A percentile compares a stretch with the other conserved stretches of the same genome.
phyloP scores from a whole-genome alignment of 2,329 filamentous ascomycete species.

The Alternaria rosae region DNA sequence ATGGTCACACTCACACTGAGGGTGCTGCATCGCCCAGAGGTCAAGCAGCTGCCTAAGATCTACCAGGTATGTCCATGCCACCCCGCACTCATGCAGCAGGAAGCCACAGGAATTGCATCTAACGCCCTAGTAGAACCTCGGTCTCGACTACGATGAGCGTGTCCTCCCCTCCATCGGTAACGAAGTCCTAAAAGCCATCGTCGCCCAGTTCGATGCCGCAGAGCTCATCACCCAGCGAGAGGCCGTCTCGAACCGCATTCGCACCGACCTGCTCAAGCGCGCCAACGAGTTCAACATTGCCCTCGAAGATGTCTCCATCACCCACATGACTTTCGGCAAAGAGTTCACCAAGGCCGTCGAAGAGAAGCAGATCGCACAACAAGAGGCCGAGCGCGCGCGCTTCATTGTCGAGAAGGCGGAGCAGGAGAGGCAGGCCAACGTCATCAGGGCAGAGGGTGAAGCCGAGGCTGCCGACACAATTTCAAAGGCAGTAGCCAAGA shows the following conservation, averaged over 20 bases:
- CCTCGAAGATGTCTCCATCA: conserved; percentile 98
- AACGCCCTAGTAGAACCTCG: conserved; percentile 74
- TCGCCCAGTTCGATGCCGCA: conserved; percentile 62
- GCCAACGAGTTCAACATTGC: conserved; percentile 98
- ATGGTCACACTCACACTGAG: conserved; percentile 99
- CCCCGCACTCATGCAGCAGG: no score
- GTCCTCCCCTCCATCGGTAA: conserved; percentile 63
- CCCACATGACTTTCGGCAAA: conserved; percentile 99
- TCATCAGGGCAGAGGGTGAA: conserved; percentile 97
- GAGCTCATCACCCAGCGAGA: conserved; percentile 95
- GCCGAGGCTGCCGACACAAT: conserved; percentile 97
- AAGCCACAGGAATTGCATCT: neutral
- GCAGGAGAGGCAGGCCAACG: conserved; percentile 98
- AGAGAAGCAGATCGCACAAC: conserved; percentile 99
- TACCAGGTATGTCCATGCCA: conserved; percentile 79
- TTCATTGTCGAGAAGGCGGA: conserved; percentile 99
- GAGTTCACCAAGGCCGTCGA: conserved; percentile 99
- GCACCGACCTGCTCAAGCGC: conserved; percentile 87
- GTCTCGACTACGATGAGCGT: conserved; percentile 90
- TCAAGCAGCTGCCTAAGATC: conserved; percentile 92
- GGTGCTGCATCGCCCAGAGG: conserved; percentile 92
- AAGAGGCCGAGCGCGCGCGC: conserved; percentile 94
- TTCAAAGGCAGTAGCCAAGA: conserved; percentile 89
- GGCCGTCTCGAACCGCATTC: conserved; percentile 94
- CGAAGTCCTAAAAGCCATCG: conserved; percentile 63